Percentiles rank a stretch among this genome's conserved stretches.
Evolutionary conservation across 306 rosid genomes (phyloP).

Genomic region (Boehmeria nivea): DNA sequence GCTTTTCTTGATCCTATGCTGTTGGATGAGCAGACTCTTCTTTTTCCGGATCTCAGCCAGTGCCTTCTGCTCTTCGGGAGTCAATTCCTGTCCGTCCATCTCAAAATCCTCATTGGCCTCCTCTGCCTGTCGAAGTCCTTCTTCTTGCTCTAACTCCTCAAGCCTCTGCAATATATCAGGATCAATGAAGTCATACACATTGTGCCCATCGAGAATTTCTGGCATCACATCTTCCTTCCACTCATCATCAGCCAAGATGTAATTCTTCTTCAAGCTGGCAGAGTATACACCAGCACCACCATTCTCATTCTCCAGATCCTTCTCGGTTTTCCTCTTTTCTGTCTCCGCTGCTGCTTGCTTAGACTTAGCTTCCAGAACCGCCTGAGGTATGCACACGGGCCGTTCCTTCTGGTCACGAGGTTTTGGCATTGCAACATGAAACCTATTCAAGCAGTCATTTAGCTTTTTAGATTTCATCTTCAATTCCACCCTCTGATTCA

Average conservation of each 20-base stretch:
- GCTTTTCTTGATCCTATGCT: constrained; percentile 82
- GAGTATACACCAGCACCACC: constrained; percentile 94
- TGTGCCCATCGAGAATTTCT: constrained; percentile 88
- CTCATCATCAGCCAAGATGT: constrained; percentile 67
- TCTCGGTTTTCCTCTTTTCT: constrained; percentile 60
- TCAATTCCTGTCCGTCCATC: constrained; percentile 55
- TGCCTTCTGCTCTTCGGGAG: constrained; percentile 58
- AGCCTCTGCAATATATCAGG: constrained; percentile 70
- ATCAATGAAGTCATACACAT: constrained; percentile 76
- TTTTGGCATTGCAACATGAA: constrained; percentile 76
- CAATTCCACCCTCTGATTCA: constrained; percentile 74
- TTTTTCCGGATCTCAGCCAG: constrained; percentile 60
- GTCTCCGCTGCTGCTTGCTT: constrained; percentile 52
- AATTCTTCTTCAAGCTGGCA: constrained; percentile 66
- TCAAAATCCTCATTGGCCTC: constrained; percentile 56
- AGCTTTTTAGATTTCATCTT: constrained; percentile 84
- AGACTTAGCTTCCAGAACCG: constrained; percentile 64
- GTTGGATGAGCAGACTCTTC: constrained; percentile 61
- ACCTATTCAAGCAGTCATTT: constrained; percentile 67
- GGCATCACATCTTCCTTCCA: constrained; percentile 86
- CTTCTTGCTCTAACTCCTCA: constrained; percentile 82
- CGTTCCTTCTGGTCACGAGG: constrained; percentile 80
- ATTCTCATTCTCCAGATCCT: constrained; percentile 77
- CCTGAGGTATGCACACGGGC: constrained; percentile 65
- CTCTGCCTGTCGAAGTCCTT: constrained; percentile 49